phyloP scores from a whole-genome alignment of 257 asterid genomes.

The Handroanthus guayacan region DNA sequence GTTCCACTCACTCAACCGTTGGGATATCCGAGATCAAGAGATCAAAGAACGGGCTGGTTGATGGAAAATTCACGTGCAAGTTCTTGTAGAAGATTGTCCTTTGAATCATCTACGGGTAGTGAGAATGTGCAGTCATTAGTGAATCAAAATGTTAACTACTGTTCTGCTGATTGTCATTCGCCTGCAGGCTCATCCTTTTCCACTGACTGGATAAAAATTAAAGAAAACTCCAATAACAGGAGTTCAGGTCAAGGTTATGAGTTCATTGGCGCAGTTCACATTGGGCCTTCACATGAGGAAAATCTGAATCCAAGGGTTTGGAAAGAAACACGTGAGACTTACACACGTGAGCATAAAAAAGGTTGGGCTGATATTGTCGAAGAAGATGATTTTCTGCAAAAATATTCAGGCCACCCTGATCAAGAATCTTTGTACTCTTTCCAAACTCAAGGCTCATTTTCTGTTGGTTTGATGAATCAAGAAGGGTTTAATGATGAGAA shows the following conservation, averaged over 20 bases:
- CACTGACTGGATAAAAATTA: conserved; percentile 5
- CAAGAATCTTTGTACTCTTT: conserved; percentile 18
- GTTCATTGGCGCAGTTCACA: not conserved
- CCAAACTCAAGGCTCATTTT: conserved; percentile 33
- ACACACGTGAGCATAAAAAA: conserved; percentile 40
- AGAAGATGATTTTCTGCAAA: conserved; percentile 51
- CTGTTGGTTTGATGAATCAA: conserved; percentile 20
- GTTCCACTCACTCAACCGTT: conserved; percentile 66
- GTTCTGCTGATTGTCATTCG: conserved; percentile 10
- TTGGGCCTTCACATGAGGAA: not conserved
- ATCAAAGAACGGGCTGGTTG: conserved; percentile 27
- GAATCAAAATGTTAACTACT: conserved; percentile 24
- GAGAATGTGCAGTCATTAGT: conserved; percentile 20
- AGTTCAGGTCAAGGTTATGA: conserved; percentile 20
- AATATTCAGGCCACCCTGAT: not conserved
- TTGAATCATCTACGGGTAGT: conserved; percentile 34
- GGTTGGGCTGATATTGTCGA: conserved; percentile 93
- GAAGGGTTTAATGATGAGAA: conserved; percentile 56
- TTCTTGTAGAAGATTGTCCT: conserved; percentile 44
- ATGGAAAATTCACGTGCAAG: conserved; percentile 29
- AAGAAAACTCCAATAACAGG: conserved; percentile 6
- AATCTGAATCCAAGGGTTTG: not conserved
- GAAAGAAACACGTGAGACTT: conserved; percentile 4
- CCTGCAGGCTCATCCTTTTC: conserved; percentile 28
- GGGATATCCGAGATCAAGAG: conserved; percentile 34